These are phyloP conservation scores for Ceratocystis eucalypticola DNA, from an alignment of 2,329 filamentous ascomycete genomes.

Conservation along the genomic window DNA sequence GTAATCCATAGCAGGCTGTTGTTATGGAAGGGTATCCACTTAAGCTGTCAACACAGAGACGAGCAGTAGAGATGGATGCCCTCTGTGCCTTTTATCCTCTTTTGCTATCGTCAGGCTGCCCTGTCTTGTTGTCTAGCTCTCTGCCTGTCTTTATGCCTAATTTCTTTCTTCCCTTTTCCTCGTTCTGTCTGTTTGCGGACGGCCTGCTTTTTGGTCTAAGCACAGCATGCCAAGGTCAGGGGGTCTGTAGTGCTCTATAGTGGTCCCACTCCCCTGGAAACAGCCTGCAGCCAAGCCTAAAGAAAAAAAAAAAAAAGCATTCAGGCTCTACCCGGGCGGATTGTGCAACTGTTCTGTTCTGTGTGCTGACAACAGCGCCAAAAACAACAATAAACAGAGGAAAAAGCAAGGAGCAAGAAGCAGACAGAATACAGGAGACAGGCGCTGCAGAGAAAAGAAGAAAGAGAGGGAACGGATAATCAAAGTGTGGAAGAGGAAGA, in stretches of 20 bases:
- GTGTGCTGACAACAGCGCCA: not conserved
- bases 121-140: not conserved
- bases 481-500: not conserved
- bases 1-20: not conserved
- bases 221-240: not conserved
- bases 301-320: not conserved
- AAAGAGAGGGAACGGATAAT: not conserved
- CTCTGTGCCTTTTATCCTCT: not conserved
- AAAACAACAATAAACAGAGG: not conserved
- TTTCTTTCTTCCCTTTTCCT: not conserved
- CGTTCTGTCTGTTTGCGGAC: not conserved
- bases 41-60: not conserved
- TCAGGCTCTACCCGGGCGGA: too few relatives aligned
- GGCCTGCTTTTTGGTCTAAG: not conserved
- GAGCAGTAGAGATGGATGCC: not conserved
- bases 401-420: not conserved
- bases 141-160: not conserved
- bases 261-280: not conserved
- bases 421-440: too few relatives aligned
- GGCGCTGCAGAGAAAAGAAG: not conserved
- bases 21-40: not conserved
- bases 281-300: not conserved
- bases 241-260: too few relatives aligned
- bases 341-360: too few relatives aligned
- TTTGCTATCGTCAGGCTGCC: too few relatives aligned